Evolutionary conservation across 1,139 yeast species (phyloP).

Genomic region (Pichia sp.): DNA sequence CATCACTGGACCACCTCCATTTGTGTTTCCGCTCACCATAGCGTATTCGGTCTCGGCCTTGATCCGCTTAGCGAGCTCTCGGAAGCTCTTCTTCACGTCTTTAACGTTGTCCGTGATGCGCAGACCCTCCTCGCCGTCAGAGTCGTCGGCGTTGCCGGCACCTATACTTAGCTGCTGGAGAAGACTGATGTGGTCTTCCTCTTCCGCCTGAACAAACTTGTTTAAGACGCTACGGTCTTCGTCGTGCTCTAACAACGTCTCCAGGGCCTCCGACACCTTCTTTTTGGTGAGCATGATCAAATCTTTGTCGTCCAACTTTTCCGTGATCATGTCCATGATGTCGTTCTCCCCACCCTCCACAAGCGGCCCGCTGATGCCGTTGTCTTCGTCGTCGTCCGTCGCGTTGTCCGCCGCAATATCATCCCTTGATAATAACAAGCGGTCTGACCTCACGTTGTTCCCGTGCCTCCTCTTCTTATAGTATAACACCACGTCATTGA

Average conservation of each 20-base stretch:
- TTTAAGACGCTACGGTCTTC: constrained; percentile 75
- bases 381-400: constrained; percentile 14
- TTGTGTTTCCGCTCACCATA: neutral
- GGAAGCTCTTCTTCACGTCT: constrained; percentile 30
- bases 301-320: constrained; percentile 57
- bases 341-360: constrained; percentile 30
- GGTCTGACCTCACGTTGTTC: constrained; percentile 12
- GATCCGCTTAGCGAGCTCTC: constrained; percentile 28
- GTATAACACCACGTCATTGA: constrained; percentile 76
- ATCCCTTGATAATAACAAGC: neutral
- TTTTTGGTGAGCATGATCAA: constrained; percentile 69
- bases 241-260: constrained; percentile 54
- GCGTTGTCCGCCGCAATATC: constrained; percentile 19
- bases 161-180: constrained; percentile 42
- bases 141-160: constrained; percentile 19
- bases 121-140: neutral
- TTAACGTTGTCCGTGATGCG: neutral
- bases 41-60: constrained; percentile 23
- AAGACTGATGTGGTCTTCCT: constrained; percentile 56
- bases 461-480: constrained; percentile 43
- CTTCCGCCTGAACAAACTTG: constrained; percentile 63
- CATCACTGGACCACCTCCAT: no score
- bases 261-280: constrained; percentile 72
- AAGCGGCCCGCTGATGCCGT: constrained; percentile 36
- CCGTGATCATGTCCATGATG: constrained; percentile 58